A percentile compares a stretch with the other conserved stretches of the same genome.
Evolutionary conservation across 371 early-diverging fungal species (phyloP).

Genomic region (Mucor sp.): DNA sequence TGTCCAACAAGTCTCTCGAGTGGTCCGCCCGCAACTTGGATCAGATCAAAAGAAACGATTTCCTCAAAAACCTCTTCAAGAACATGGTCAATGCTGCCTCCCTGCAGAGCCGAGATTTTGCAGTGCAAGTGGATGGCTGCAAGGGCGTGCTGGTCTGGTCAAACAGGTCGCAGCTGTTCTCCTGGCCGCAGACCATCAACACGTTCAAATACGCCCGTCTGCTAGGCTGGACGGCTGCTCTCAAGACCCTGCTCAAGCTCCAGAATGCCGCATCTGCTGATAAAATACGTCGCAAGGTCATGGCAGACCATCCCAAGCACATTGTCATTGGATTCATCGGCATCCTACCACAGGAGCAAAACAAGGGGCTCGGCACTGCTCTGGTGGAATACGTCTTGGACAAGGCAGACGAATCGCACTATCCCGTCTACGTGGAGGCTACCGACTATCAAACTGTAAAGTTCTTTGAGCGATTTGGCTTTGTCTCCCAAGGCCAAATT

Average conservation of each 20-base stretch:
- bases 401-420: constrained; percentile 77
- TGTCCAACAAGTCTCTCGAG: constrained; percentile 19
- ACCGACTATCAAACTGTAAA: constrained; percentile 88
- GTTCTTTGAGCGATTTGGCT: constrained; percentile 51
- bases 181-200: constrained; percentile 30
- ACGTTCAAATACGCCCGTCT: constrained; percentile 33
- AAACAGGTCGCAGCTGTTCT: constrained; percentile 26
- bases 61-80: constrained; percentile 35
- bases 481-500: constrained; percentile 26
- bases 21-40: constrained; percentile 27
- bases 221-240: constrained; percentile 30
- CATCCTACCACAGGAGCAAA: constrained; percentile 46
- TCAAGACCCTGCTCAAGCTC: constrained; percentile 25
- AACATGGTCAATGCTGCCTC: constrained; percentile 37
- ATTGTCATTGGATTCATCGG: constrained; percentile 45
- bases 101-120: constrained; percentile 45
- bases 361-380: constrained; percentile 43
- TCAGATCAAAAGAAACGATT: constrained; percentile 20
- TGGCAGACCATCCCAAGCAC: constrained; percentile 23
- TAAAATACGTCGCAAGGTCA: constrained; percentile 36
- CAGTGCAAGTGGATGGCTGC: constrained; percentile 50
- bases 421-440: constrained; percentile 78
- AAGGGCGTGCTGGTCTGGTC: constrained; percentile 52
- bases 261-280: constrained; percentile 26
- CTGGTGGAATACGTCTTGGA: constrained; percentile 38